Evolutionary conservation across 2,329 filamentous ascomycete species (phyloP).

Genomic region (Trichoderma endophyticum): DNA sequence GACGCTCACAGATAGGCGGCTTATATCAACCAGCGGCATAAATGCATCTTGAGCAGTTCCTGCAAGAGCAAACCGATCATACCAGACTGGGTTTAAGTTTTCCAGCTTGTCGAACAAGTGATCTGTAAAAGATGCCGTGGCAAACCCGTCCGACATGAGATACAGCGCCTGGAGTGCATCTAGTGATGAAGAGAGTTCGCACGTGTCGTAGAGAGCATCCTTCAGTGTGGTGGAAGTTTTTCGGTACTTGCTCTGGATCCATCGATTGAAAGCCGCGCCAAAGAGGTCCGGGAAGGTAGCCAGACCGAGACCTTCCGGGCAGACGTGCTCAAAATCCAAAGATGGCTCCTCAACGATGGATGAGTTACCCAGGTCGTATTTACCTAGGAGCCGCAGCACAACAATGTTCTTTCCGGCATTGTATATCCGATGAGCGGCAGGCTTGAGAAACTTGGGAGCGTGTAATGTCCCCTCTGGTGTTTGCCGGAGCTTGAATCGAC

Average conservation of each 20-base stretch:
- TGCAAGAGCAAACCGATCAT: conserved; percentile 76
- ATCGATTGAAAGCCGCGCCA: conserved; percentile 64
- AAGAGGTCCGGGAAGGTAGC: conserved; percentile 75
- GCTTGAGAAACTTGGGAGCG: conserved; percentile 71
- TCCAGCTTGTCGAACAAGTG: conserved; percentile 76
- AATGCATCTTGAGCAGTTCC: conserved; percentile 74
- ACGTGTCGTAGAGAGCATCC: conserved; percentile 63
- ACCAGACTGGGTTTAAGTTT: conserved; percentile 59
- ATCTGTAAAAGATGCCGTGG: conserved; percentile 62
- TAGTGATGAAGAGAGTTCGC: conserved; percentile 63
- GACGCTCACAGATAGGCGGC: conserved; percentile 60
- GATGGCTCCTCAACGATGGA: conserved; percentile 38
- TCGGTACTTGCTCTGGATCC: conserved; percentile 73
- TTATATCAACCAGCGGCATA: conserved; percentile 53
- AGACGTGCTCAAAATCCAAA: conserved; percentile 58
- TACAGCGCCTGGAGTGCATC: conserved; percentile 70
- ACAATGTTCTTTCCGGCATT: conserved; percentile 85
- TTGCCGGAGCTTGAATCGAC: conserved; percentile 65
- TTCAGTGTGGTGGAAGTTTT: conserved; percentile 65
- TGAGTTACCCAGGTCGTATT: conserved; percentile 39
- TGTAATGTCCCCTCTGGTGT: conserved; percentile 59
- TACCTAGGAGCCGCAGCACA: conserved; percentile 70
- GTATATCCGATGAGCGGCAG: conserved; percentile 70
- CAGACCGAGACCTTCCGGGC: conserved; percentile 45
- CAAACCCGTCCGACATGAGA: conserved; percentile 69